Evolutionary conservation across 208 protist genomes (phyloP).

Genomic region (Giardia duodenalis): DNA sequence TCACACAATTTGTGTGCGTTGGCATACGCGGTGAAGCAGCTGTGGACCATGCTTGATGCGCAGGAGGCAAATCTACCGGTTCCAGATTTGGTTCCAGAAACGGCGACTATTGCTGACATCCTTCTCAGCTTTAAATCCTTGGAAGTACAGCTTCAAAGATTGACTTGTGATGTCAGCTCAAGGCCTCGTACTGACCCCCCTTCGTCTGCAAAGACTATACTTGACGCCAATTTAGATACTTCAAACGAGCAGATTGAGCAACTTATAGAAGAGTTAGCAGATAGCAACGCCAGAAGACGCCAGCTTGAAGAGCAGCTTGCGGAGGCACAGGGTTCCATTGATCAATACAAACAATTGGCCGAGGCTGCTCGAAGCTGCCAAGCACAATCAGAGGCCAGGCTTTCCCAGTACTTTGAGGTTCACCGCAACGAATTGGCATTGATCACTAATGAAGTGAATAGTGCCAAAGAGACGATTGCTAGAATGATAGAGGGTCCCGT

Average conservation of each 20-base stretch:
- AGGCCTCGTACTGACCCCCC: neutral
- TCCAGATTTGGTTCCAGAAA: neutral
- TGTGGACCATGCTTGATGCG: neutral
- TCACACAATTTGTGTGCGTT: neutral
- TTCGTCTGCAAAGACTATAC: neutral
- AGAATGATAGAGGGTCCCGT: neutral
- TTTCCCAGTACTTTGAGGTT: neutral
- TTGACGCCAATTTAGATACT: neutral
- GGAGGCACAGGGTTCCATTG: neutral
- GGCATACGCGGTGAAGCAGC: neutral
- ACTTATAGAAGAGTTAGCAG: neutral
- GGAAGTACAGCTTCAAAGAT: neutral
- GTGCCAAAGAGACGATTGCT: too few relatives aligned
- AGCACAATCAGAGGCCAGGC: neutral
- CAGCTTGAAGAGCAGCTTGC: neutral
- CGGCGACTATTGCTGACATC: neutral
- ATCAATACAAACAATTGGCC: neutral
- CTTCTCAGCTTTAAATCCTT: neutral
- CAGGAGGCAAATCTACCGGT: neutral
- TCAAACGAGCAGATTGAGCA: neutral
- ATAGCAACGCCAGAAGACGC: neutral
- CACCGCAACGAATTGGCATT: neutral
- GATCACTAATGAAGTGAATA: neutral
- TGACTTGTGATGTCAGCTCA: neutral
- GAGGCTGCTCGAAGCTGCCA: neutral